phyloP scores from a whole-genome alignment of 1,284 basidiomycete species.

The Puccinia coronata region DNA sequence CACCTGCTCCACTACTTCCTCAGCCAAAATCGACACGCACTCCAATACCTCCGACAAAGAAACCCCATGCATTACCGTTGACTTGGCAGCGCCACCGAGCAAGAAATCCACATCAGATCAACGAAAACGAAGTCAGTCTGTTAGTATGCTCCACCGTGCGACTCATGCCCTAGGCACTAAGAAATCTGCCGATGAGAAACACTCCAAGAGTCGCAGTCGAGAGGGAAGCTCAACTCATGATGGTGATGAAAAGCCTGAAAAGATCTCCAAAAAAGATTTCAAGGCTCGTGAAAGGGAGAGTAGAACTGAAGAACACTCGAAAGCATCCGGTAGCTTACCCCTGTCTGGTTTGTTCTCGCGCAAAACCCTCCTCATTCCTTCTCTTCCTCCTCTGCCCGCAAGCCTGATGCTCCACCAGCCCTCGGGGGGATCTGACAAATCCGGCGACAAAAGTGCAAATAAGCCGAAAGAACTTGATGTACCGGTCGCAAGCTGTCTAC shows the following conservation, averaged over 20 bases:
- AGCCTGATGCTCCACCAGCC: slow-evolving; percentile 15
- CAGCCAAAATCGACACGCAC: slow-evolving; percentile 6
- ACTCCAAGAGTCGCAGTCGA: slow-evolving; percentile 30
- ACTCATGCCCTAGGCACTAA: slow-evolving; percentile 41
- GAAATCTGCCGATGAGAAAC: slow-evolving; percentile 36
- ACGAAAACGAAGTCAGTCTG: slow-evolving; percentile 47
- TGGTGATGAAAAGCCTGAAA: slow-evolving; percentile 41
- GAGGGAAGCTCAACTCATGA: slow-evolving; percentile 24
- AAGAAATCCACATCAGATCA: slow-evolving; percentile 30
- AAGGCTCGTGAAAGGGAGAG: slow-evolving; percentile 41
- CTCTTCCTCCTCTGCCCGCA: slow-evolving; percentile 8
- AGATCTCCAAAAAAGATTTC: slow-evolving; percentile 43
- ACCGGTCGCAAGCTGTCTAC: neutral
- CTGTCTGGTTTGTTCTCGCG: slow-evolving; percentile 48
- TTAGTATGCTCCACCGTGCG: slow-evolving; percentile 48
- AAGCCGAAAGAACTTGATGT: slow-evolving; percentile 28
- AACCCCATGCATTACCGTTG: slow-evolving; percentile 16
- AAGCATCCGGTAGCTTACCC: slow-evolving; percentile 16
- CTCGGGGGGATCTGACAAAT: slow-evolving; percentile 10
- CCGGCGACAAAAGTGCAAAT: neutral
- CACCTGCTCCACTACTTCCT: slow-evolving; percentile 23
- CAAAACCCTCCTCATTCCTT: slow-evolving; percentile 12
- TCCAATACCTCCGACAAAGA: slow-evolving; percentile 34
- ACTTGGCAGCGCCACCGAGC: neutral
- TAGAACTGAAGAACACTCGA: slow-evolving; percentile 32